phyloP scores from a whole-genome alignment of 257 asterid species.

The Perilla frutescens region DNA sequence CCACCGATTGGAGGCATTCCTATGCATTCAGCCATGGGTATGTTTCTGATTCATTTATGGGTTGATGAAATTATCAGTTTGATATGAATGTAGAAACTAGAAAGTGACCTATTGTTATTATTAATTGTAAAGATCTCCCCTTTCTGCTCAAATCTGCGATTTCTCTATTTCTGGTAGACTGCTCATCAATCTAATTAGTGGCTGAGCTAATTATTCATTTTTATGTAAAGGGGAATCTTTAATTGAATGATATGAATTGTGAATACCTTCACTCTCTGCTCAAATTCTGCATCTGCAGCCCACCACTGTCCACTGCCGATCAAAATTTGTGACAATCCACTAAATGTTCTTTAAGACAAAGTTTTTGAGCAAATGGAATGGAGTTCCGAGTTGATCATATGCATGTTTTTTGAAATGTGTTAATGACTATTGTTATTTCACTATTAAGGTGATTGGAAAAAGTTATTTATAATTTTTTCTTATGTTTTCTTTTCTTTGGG shows the following conservation, averaged over 20 bases:
- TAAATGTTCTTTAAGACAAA: no score
- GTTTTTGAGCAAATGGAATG: constrained; percentile 7
- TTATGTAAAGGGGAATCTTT: background rate
- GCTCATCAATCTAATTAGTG: background rate
- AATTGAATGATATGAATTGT: background rate
- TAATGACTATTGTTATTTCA: background rate
- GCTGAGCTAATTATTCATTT: background rate
- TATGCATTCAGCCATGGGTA: constrained; percentile 44
- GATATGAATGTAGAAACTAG: no score
- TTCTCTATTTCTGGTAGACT: no score
- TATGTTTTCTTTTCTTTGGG: background rate
- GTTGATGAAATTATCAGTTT: no score
- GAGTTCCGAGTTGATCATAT: constrained; percentile 7
- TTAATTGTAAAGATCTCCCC: no score
- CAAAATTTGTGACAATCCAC: no score
- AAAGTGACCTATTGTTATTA: no score
- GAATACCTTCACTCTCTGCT: no score
- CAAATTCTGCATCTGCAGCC: no score
- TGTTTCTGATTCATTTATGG: constrained; percentile 43
- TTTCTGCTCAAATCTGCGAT: no score
- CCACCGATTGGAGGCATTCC: constrained; percentile 26
- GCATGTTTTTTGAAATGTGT: background rate
- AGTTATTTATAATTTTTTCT: constrained; percentile 3
- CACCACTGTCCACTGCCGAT: no score
- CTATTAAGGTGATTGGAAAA: constrained; percentile 10